Conservation (phyloP, 1,284 basidiomycete species). For the Pyrrhoderma lamaoense region DNA sequence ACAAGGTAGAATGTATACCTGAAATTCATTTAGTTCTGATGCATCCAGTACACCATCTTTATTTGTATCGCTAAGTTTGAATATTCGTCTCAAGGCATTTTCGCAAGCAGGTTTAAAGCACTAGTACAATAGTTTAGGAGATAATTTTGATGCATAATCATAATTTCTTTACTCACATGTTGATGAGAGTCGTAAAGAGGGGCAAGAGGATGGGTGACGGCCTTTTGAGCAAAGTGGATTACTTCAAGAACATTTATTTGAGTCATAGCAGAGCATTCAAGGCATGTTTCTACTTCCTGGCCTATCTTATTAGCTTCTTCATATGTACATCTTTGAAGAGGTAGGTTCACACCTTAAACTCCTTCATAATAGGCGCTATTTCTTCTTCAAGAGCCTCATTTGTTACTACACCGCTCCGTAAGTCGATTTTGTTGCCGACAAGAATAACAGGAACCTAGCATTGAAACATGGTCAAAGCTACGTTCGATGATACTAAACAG, state of each 20-base stretch:
- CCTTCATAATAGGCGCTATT: slow-evolving; percentile 91
- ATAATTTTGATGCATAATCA: slow-evolving; percentile 21
- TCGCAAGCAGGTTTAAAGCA: slow-evolving; percentile 91
- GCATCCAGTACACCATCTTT: slow-evolving; percentile 92
- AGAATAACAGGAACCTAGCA: slow-evolving; percentile 89
- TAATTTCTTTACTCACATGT: slow-evolving; percentile 50
- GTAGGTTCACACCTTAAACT: slow-evolving; percentile 72
- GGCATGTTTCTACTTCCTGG: slow-evolving; percentile 96
- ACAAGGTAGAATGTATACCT: slow-evolving; percentile 42
- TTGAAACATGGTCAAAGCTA: no score
- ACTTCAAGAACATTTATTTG: slow-evolving; percentile 94
- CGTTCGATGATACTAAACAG: no score
- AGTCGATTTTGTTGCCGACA: slow-evolving; percentile 97
- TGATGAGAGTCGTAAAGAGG: slow-evolving; percentile 95
- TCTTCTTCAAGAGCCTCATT: slow-evolving; percentile 94
- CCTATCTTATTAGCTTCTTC: slow-evolving; percentile 15
- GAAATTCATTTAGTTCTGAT: slow-evolving; percentile 93
- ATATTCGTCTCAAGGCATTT: slow-evolving; percentile 86
- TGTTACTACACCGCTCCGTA: slow-evolving; percentile 87
- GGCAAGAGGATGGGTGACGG: slow-evolving; percentile 94
- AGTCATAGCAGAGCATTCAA: slow-evolving; percentile 90
- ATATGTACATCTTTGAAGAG: slow-evolving; percentile 6
- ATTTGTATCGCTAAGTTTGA: slow-evolving; percentile 91
- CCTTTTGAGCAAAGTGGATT: slow-evolving; percentile 99
- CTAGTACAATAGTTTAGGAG: slow-evolving; percentile 32